Percentiles rank a stretch among this genome's conserved stretches.
phyloP scores from a whole-genome alignment of 768 basidiomycete genomes.

The Cystoderma amianthinum region DNA sequence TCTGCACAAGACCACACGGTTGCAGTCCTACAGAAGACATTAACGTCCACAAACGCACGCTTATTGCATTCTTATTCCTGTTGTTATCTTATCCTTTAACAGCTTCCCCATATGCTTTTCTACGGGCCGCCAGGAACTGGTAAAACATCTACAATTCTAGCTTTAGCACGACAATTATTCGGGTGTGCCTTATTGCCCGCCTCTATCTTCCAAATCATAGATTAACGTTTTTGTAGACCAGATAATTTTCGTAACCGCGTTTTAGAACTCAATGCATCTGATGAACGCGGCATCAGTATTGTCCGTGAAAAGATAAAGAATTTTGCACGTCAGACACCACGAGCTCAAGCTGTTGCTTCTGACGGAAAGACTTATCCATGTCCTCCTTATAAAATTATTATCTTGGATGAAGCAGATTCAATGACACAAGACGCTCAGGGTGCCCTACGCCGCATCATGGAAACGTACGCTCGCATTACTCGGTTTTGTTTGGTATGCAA shows the following conservation, averaged over 20 bases:
- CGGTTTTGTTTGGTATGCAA: slow-evolving; percentile 98
- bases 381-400: slow-evolving; percentile 98
- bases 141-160: slow-evolving; percentile 97
- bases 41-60: slow-evolving; percentile 85
- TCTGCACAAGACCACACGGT: slow-evolving; percentile 97
- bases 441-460: slow-evolving; percentile 97
- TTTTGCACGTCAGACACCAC: slow-evolving; percentile 90
- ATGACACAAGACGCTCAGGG: slow-evolving; percentile 99
- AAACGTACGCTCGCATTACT: slow-evolving; percentile 95
- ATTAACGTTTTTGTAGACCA: slow-evolving; percentile 44
- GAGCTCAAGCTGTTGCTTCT: slow-evolving; percentile 65
- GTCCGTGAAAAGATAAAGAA: slow-evolving; percentile 98
- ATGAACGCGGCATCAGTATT: slow-evolving; percentile 95
- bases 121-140: slow-evolving; percentile 99
- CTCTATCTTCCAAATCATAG: not conserved
- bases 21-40: slow-evolving; percentile 82
- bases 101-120: slow-evolving; percentile 99
- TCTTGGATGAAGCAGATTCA: slow-evolving; percentile 97
- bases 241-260: slow-evolving; percentile 92
- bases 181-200: slow-evolving; percentile 53
- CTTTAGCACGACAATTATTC: slow-evolving; percentile 88
- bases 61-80: no score
- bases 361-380: slow-evolving; percentile 87
- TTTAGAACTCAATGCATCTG: slow-evolving; percentile 96
- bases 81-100: no score